Percentiles rank a stretch among this genome's conserved stretches.
Conservation (phyloP, 257 asterid species). For the Solanum paucissectum region DNA sequence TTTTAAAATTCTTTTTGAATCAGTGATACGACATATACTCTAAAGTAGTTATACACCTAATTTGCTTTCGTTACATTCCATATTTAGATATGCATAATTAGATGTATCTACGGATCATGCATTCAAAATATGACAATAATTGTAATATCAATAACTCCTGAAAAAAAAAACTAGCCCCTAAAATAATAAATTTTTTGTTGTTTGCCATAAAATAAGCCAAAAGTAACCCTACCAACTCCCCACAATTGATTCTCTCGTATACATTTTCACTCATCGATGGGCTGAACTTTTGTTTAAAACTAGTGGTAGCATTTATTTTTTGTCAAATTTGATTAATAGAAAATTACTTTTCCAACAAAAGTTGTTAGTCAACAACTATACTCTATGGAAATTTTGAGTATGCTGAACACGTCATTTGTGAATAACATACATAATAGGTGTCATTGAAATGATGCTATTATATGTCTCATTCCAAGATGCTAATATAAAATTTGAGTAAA, state of each 20-base stretch:
- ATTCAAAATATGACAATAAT: too few relatives aligned
- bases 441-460: not conserved
- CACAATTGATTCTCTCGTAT: not conserved
- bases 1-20: too few relatives aligned
- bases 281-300: not conserved
- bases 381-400: not conserved
- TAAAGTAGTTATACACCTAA: too few relatives aligned
- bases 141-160: too few relatives aligned
- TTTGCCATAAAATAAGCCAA: not conserved
- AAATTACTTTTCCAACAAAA: not conserved
- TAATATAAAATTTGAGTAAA: not conserved
- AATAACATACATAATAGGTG: not conserved
- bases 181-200: too few relatives aligned
- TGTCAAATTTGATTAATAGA: not conserved
- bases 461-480: not conserved
- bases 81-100: too few relatives aligned
- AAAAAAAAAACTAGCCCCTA: too few relatives aligned
- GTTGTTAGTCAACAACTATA: not conserved
- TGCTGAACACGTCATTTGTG: not conserved
- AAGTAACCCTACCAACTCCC: not conserved
- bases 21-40: too few relatives aligned
- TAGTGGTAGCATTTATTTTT: not conserved
- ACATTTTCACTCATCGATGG: not conserved
- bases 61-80: too few relatives aligned
- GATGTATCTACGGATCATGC: too few relatives aligned